Base-by-base conservation (phyloP, 345 rosid species). In the Sonneratia alba region DNA sequence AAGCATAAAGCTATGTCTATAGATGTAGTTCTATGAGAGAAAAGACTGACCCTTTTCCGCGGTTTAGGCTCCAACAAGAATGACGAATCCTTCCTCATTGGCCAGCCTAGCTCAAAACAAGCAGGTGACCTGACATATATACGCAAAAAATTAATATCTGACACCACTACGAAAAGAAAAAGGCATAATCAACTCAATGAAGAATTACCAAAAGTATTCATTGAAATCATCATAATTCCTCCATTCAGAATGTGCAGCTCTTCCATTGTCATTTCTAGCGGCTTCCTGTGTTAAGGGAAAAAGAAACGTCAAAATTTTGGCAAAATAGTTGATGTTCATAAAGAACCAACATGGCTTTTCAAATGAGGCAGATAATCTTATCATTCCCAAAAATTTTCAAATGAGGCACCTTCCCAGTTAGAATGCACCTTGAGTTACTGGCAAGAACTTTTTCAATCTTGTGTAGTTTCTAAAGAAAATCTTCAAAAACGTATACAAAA, bases 201-300 rank as follows among this genome's bases (percentile, higher is more conserved):
- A 57, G 65, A 83, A 87, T 79, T 72, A 95, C 99, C 99, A 95
- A 73, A 95, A 95, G 80, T 90, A 95, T 82, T 95, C 99, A 72
- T 95, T 95, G 83, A 95, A 95, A 79, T 95, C 99, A 70, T 95
- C 99, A 78, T 95, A 95, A 86, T 95, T 95, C 82, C 99, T 86
- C 99, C 99, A 95, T 36, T 87, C 82, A 67, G 99, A 92, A 86
- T 95, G 99, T 27, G 98, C 84, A 80, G 99, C 97, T 83, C 86
- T 95, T 75, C 99, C 99, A 79, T 83, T 82, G 76, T 86, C 82
- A 81, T 90, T 95, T 70, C 84, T 83, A 63, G 36, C 77, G 72
- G 87, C 88, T 85, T 95, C 99, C 98, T 95, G 82, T 69, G 63
- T 27, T 57, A 75, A 62, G 61, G 69, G 56, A 53, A 74, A 77